These are phyloP conservation scores for Arthrinium phaeospermum DNA, from an alignment of 2,329 filamentous ascomycete genomes.

Conservation along the genomic window DNA sequence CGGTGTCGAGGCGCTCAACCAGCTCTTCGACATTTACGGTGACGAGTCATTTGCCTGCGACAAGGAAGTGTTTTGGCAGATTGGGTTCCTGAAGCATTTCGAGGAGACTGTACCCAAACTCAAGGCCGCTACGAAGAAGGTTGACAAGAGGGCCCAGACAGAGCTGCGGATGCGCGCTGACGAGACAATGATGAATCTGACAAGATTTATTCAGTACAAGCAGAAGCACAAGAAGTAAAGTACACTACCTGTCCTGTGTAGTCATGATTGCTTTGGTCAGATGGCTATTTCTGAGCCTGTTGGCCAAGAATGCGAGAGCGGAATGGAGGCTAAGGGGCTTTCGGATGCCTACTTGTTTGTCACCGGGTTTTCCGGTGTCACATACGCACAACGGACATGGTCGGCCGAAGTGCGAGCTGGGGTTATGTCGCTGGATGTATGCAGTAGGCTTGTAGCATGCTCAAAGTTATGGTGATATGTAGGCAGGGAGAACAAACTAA, in stretches of 20 bases:
- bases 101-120: conserved; percentile 59
- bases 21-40: conserved; percentile 71
- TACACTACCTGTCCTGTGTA: background rate
- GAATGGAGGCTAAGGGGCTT: background rate
- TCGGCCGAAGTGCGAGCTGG: background rate
- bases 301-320: background rate
- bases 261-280: background rate
- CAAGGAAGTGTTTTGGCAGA: conserved; percentile 67
- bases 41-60: conserved; percentile 66
- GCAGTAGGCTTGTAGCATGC: background rate
- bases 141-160: conserved; percentile 63
- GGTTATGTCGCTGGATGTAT: background rate
- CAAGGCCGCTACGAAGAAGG: conserved; percentile 61
- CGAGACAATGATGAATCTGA: conserved; percentile 65
- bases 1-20: conserved; percentile 67
- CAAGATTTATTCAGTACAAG: conserved; percentile 69
- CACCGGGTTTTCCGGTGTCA: background rate
- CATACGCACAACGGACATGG: background rate
- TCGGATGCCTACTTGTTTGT: background rate
- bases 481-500: background rate
- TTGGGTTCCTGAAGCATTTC: conserved; percentile 64
- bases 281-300: background rate
- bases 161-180: conserved; percentile 66
- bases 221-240: conserved; percentile 54
- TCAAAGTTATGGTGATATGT: background rate